Conservation (phyloP, 176 grass and related monocot genomes). For the Puya raimondii region DNA sequence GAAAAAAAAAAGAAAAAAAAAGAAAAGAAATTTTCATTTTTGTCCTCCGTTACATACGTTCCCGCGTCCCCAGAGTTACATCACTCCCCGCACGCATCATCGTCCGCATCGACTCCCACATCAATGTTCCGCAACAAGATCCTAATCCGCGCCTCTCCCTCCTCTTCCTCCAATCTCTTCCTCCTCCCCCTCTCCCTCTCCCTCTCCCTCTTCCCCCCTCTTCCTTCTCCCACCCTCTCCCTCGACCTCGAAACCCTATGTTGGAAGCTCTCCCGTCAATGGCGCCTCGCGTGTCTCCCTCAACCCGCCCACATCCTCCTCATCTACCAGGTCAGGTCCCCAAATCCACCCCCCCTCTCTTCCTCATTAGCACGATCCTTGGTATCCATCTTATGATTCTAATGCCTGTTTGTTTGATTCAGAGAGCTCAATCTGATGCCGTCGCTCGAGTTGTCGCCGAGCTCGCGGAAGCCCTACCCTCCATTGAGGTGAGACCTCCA, state of each 20-base stretch:
- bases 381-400: background rate
- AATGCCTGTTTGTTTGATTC: background rate
- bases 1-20: no score
- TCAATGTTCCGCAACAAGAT: constrained; percentile 68
- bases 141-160: constrained; percentile 27
- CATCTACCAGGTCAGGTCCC: constrained; percentile 47
- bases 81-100: background rate
- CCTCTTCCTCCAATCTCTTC: constrained; percentile 26
- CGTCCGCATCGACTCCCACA: background rate
- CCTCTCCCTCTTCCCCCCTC: constrained; percentile 20
- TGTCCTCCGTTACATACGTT: no score
- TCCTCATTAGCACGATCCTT: background rate
- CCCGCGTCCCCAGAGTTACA: no score
- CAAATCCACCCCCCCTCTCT: background rate
- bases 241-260: constrained; percentile 60
- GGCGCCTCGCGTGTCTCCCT: constrained; percentile 48
- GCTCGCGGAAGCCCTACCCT: background rate
- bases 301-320: constrained; percentile 41
- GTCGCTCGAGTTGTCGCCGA: background rate
- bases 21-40: no score
- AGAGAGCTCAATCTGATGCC: constrained; percentile 10
- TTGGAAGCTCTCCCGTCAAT: constrained; percentile 58
- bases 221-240: constrained; percentile 24
- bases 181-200: constrained; percentile 6
- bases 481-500: background rate